These are phyloP conservation scores for Parastagonospora nodorum DNA, from an alignment of 2,329 filamentous ascomycete species.

Conservation along the genomic window DNA sequence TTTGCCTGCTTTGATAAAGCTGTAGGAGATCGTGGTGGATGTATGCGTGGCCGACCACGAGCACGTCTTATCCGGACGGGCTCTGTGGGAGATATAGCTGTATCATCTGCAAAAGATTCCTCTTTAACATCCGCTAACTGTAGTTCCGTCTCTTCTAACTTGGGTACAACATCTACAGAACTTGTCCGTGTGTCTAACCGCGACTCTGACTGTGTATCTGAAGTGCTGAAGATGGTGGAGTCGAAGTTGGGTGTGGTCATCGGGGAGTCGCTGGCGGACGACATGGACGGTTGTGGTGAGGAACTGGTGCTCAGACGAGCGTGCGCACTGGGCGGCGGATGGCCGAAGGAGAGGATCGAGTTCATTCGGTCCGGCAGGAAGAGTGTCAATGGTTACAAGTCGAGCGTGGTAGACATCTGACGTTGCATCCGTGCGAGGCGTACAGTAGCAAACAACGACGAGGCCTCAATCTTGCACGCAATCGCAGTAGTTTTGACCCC, in stretches of 20 bases:
- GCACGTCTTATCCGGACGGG: slow-evolving; percentile 47
- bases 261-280: slow-evolving; percentile 48
- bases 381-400: slow-evolving; percentile 18
- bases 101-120: slow-evolving; percentile 36
- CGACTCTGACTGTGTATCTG: slow-evolving; percentile 34
- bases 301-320: slow-evolving; percentile 47
- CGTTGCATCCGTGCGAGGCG: slow-evolving; percentile 11
- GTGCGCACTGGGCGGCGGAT: slow-evolving; percentile 38
- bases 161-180: slow-evolving; percentile 52
- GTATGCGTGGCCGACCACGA: slow-evolving; percentile 81
- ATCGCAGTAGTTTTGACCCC: slow-evolving; percentile 4
- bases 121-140: slow-evolving; percentile 47
- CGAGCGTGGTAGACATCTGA: slow-evolving; percentile 32
- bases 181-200: slow-evolving; percentile 28
- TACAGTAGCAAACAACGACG: slow-evolving; percentile 8
- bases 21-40: slow-evolving; percentile 67
- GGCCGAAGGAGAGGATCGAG: slow-evolving; percentile 42
- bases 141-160: slow-evolving; percentile 60
- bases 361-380: slow-evolving; percentile 39
- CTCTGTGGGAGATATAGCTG: slow-evolving; percentile 42
- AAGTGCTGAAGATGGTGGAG: slow-evolving; percentile 23
- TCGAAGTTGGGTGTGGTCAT: slow-evolving; percentile 44
- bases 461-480: slow-evolving; percentile 6
- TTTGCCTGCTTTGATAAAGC: slow-evolving; percentile 74
- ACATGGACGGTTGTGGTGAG: slow-evolving; percentile 48